A percentile compares a stretch with the other conserved stretches of the same genome.
These are phyloP conservation scores for Xylaria sp. DNA, from an alignment of 2,329 filamentous ascomycete species.

Conservation along the genomic window DNA sequence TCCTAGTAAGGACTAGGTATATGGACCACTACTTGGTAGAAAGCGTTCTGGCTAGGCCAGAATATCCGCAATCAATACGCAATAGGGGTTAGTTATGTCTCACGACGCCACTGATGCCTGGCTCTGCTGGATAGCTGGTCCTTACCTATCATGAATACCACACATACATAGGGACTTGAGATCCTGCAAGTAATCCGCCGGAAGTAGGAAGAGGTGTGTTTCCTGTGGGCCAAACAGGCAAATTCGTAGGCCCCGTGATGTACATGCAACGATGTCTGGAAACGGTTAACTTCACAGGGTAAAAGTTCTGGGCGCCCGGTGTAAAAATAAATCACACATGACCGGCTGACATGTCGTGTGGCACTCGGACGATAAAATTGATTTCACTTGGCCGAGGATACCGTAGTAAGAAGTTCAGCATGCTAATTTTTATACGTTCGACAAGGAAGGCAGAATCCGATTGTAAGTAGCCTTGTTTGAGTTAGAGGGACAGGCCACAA, in stretches of 20 bases:
- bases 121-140: constrained; percentile 16
- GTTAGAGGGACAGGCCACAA: not conserved
- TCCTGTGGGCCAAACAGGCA: constrained; percentile 33
- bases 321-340: constrained; percentile 35
- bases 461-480: not conserved
- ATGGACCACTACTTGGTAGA: constrained; percentile 1
- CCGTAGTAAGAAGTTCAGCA: constrained; percentile 1
- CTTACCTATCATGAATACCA: constrained; percentile 27
- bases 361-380: constrained; percentile 9
- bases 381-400: constrained; percentile 20
- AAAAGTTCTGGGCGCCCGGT: constrained; percentile 22
- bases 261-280: constrained; percentile 39
- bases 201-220: constrained; percentile 7
- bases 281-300: constrained; percentile 37
- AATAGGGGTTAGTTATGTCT: constrained; percentile 29
- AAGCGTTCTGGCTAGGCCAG: not conserved
- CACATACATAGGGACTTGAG: constrained; percentile 29
- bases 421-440: not conserved
- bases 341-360: constrained; percentile 33
- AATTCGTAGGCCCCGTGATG: constrained; percentile 28
- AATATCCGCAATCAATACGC: constrained; percentile 35
- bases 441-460: not conserved
- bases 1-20: constrained; percentile 19
- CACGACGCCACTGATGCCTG: constrained; percentile 27
- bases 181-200: constrained; percentile 30